These are phyloP conservation scores for Aspergillus tamarii DNA, from an alignment of 2,329 filamentous ascomycete genomes.

Conservation along the genomic window DNA sequence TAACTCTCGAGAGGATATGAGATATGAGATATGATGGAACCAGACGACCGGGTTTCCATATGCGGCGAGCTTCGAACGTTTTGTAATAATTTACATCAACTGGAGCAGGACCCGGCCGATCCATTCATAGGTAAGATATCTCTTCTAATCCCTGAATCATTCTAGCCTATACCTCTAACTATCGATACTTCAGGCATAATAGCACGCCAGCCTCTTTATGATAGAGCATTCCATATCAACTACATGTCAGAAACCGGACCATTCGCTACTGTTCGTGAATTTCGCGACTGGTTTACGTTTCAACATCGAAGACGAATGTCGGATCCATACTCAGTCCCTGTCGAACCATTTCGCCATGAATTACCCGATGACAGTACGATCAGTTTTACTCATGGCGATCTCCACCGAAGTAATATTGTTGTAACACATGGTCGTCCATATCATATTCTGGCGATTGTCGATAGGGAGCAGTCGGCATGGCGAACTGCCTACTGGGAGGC, in stretches of 20 bases:
- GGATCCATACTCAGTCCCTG: conserved; percentile 28
- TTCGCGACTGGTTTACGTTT: conserved; percentile 38
- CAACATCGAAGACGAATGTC: conserved; percentile 25
- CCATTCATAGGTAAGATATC: conserved; percentile 28
- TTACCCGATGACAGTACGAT: conserved; percentile 36
- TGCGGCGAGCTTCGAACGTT: conserved; percentile 25
- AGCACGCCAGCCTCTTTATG: conserved; percentile 22
- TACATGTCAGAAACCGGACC: conserved; percentile 31
- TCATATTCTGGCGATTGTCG: conserved; percentile 31
- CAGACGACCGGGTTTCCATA: conserved; percentile 16
- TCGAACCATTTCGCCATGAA: conserved; percentile 33
- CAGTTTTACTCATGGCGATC: conserved; percentile 40
- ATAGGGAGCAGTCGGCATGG: conserved; percentile 39
- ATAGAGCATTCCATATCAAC: conserved; percentile 24
- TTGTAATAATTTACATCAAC: conserved; percentile 23
- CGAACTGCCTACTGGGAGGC: conserved; percentile 38
- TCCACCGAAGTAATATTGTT: conserved; percentile 40
- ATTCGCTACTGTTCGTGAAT: conserved; percentile 32
- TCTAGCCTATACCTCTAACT: not conserved
- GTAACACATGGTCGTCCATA: conserved; percentile 24
- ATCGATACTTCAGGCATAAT: conserved; percentile 22
- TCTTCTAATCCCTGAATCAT: not conserved
- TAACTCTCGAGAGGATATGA: conserved; percentile 33
- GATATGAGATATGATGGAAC: conserved; percentile 28
- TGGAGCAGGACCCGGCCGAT: conserved; percentile 31